Evolutionary conservation across 139 green algal species (phyloP), one percentile per base, ranked within the genome.

Genomic region (Astrephomene gubernaculifera): DNA sequence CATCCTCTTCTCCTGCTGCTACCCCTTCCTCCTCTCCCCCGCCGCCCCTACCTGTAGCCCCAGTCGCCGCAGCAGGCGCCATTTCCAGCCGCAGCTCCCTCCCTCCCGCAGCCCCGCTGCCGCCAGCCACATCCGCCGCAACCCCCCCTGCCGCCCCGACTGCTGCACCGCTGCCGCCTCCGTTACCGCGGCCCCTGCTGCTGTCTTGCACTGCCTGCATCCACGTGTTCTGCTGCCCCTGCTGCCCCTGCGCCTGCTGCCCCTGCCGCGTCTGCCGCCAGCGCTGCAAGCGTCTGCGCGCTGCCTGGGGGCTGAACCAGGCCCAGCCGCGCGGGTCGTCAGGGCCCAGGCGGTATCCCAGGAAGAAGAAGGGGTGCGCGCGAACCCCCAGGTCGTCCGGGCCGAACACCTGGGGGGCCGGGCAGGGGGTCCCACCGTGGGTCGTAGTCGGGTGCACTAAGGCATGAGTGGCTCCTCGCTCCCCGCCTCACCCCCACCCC

Each of bases 341-440:
- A 1, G 83, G 83, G 5, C 29, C 79, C 52, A 91, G 35, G 2
- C 52, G 60, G 72, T 29, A 70, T 4, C 87, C 87, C 53, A 91
- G 38, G 45, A 85, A 44, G 79, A 91, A 91, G 33, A 89, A 82
- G 8, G 87, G 87, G 65, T 91, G 87, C 17, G 35, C 38, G 22
- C 80, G 78, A 1, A 72, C 39, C 9, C 79, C 85, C 52, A 54
- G 31, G 9, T 72, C 69, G 64, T 82, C 85, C 1, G 84, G 65
- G 14, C 86, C 80, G 41, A 90, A 85, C 71, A 90, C 86, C 79
- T 90, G 63, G 22, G 57, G 57, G 57, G 57, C 19, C 17, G 57
- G 57, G 57, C 6, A 60, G 38, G 39, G 68, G 27, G 19, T 24
- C 14, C 39, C n/a, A 41, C 63, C 19, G 57, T 33, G 19, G 57